Percentiles rank a stretch among this genome's conserved stretches.
These are phyloP conservation scores for Chloromonas sp. DNA, from an alignment of 163 green algal genomes.

Conservation along the genomic window DNA sequence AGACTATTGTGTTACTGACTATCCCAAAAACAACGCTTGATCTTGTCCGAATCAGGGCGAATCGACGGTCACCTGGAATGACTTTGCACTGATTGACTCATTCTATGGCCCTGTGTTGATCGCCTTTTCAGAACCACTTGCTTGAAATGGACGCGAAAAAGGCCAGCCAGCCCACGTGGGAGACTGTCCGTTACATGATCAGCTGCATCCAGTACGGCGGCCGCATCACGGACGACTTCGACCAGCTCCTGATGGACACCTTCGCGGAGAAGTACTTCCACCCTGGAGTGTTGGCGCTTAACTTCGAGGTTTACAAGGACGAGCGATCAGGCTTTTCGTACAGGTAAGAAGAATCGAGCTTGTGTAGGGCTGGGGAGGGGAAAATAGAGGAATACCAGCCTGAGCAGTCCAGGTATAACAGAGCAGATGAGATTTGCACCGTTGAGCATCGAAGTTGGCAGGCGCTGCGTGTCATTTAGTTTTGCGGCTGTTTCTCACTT, in stretches of 20 bases:
- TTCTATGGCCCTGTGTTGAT: conserved; percentile 3
- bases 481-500: too few species aligned
- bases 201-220: conserved; percentile 90
- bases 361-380: too few species aligned
- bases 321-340: conserved; percentile 63
- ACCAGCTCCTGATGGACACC: conserved; percentile 87
- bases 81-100: too few species aligned
- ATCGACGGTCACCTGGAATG: too few species aligned
- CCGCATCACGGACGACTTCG: conserved; percentile 91
- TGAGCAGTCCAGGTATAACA: too few species aligned
- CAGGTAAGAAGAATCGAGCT: background rate
- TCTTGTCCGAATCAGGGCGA: too few species aligned
- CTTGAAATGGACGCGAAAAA: conserved; percentile 89
- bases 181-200: conserved; percentile 93
- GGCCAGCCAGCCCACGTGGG: conserved; percentile 69
- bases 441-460: too few species aligned
- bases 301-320: conserved; percentile 61
- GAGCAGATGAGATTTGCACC: too few species aligned
- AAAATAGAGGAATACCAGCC: too few species aligned
- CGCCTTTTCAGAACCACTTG: conserved; percentile 71
- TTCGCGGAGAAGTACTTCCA: conserved; percentile 66
- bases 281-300: conserved; percentile 8
- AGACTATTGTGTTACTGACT: too few species aligned
- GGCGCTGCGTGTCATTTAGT: too few species aligned
- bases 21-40: too few species aligned